phyloP scores from a whole-genome alignment of 768 basidiomycete species.

The Sistotremastrum suecicum region DNA sequence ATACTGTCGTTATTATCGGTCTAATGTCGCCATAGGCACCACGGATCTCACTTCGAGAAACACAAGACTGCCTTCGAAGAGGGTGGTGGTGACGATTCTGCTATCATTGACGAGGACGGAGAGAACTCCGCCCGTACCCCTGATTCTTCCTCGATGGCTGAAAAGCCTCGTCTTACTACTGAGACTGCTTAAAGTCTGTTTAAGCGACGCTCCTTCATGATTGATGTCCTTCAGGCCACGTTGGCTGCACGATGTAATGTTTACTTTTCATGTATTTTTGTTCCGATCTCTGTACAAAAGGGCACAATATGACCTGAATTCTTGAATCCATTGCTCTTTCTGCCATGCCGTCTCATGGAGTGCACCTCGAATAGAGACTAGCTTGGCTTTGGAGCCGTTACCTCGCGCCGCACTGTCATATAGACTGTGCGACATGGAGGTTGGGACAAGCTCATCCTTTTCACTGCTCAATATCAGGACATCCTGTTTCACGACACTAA shows the following conservation, averaged over 20 bases:
- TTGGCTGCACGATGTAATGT: too few relatives aligned
- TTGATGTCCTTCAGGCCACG: too few relatives aligned
- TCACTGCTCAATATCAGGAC: conserved; percentile 27
- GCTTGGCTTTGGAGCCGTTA: conserved; percentile 1
- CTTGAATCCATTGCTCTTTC: conserved; percentile 16
- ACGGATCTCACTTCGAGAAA: conserved; percentile 74
- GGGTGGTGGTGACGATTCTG: conserved; percentile 43
- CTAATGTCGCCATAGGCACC: conserved; percentile 32
- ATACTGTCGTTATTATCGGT: not conserved
- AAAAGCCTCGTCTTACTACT: too few relatives aligned
- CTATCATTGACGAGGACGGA: conserved; percentile 16
- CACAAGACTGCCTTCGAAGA: conserved; percentile 68
- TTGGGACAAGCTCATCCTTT: conserved; percentile 33
- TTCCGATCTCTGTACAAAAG: not conserved
- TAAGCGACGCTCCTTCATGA: too few relatives aligned
- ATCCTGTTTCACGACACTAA: conserved; percentile 5
- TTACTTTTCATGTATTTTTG: too few relatives aligned
- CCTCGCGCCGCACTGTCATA: conserved; percentile 3
- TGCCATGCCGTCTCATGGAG: conserved; percentile 27
- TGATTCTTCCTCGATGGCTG: not conserved
- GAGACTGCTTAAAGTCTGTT: too few relatives aligned
- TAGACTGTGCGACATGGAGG: conserved; percentile 21
- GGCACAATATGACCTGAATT: conserved; percentile 13
- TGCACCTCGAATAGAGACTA: conserved; percentile 18
- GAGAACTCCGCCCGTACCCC: not conserved